Conservation (phyloP, 2,329 filamentous ascomycete genomes). For the Zymoseptoria passerinii region DNA sequence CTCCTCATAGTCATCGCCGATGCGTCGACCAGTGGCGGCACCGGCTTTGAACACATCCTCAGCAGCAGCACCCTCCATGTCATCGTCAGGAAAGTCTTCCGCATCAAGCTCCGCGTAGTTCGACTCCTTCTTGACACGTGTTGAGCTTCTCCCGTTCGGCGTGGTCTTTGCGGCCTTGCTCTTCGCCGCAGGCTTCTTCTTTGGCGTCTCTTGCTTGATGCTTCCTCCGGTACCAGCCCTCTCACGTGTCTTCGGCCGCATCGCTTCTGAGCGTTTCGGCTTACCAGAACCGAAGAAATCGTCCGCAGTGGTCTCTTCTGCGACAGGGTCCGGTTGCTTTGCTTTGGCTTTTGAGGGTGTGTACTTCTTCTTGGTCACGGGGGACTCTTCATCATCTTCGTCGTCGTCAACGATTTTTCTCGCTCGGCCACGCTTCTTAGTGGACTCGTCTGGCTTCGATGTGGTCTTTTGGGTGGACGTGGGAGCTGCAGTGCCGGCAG, state of each 20-base stretch:
- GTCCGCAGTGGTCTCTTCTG: slow-evolving; percentile 51
- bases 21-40: slow-evolving; percentile 46
- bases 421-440: slow-evolving; percentile 41
- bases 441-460: slow-evolving; percentile 29
- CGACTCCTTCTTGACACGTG: slow-evolving; percentile 36
- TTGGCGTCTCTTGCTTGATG: slow-evolving; percentile 31
- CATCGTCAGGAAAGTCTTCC: slow-evolving; percentile 32
- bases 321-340: slow-evolving; percentile 30
- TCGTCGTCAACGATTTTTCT: slow-evolving; percentile 73
- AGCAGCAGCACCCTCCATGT: slow-evolving; percentile 48
- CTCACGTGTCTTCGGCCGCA: slow-evolving; percentile 16
- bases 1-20: slow-evolving; percentile 65
- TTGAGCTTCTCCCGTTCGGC: slow-evolving; percentile 30
- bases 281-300: slow-evolving; percentile 55
- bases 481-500: slow-evolving; percentile 44
- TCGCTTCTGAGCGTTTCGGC: slow-evolving; percentile 41
- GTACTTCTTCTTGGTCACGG: slow-evolving; percentile 10
- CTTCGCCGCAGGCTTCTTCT: slow-evolving; percentile 29
- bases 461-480: slow-evolving; percentile 13
- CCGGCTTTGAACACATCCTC: slow-evolving; percentile 79
- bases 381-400: slow-evolving; percentile 55
- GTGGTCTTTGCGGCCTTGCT: slow-evolving; percentile 30
- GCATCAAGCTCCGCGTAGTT: slow-evolving; percentile 31
- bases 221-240: not conserved
- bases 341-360: slow-evolving; percentile 55